Conservation (phyloP, 2,329 filamentous ascomycete genomes). For the Talaromyces sp. region DNA sequence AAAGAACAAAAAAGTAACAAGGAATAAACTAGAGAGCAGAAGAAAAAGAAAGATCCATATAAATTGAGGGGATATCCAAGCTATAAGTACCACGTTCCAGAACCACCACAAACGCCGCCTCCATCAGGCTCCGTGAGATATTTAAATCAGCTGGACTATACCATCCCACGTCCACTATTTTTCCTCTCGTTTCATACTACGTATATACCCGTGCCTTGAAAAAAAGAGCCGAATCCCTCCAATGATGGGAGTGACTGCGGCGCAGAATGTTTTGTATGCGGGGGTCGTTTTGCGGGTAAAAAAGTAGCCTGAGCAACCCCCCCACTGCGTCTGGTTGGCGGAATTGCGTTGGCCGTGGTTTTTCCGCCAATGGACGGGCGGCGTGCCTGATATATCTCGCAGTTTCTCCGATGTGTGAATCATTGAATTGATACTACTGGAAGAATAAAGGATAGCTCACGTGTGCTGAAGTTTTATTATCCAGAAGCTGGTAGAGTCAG, state of each 20-base stretch:
- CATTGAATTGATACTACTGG: neutral
- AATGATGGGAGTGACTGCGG: neutral
- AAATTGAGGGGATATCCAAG: conserved; percentile 7
- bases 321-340: neutral
- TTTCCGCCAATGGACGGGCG: neutral
- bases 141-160: neutral
- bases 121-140: neutral
- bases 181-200: neutral
- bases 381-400: neutral
- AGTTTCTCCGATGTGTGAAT: conserved; percentile 3
- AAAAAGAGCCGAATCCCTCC: neutral
- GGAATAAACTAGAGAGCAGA: neutral
- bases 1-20: neutral
- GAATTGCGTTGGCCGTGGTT: neutral
- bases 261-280: conserved; percentile 2
- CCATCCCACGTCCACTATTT: neutral
- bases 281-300: conserved; percentile 3
- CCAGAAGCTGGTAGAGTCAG: neutral
- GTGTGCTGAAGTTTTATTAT: neutral
- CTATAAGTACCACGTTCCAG: neutral
- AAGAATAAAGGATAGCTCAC: neutral
- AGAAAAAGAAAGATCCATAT: neutral
- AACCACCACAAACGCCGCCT: neutral
- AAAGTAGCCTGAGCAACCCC: neutral
- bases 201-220: neutral